Base-by-base conservation (phyloP, 768 basidiomycete genomes). In the Kwoniella sp. region DNA sequence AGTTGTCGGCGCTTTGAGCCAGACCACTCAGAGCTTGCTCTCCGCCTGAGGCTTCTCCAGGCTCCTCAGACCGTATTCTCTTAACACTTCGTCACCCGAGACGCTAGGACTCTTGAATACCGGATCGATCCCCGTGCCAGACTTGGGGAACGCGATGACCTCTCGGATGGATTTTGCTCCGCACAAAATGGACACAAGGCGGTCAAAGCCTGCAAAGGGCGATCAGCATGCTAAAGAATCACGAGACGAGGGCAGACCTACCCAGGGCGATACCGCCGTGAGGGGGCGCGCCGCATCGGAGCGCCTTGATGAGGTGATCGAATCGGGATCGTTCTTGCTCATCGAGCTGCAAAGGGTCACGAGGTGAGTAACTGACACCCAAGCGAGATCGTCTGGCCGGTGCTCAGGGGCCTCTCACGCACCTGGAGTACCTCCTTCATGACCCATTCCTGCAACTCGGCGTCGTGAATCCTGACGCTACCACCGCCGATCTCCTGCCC, bases 131-230 rank as follows among this genome's bases (percentile, higher is more conserved):
- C 92, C 91, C 53, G 77, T 81, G 33, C 83, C 82, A 7, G 87
- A 86, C 78, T 96, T 96, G 8, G 92, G 92, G 78, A 96, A 96
- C 17, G 92, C 92, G 60, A 96, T 93, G 59, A 96, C 92, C 65
- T 95, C 90, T 56, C 89, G 81, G 62, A 96, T 96, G 32, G 89
- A 89, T 53, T 81, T 80, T 3, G 89, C 81, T 57, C 84, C 82
- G 78, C 89, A 91, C 3, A 96, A 80, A 59, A 92, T 90, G 11
- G 90, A 80, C 83, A 95, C 86, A 56, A 96, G 77, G 28, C 92
- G 83, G 79, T 96, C 92, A 61, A 96, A 88, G 39, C 91, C 91
- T 92, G 72, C 19, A 45, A 28, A 25, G 10, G 45, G 22, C 29
- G 8, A 27, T 44, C n/a, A 26, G 3, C 42, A n/a, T 26, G 27